Evolutionary conservation across 148 eudicot genomes (phyloP).

Genomic region (Persicaria tinctoria): DNA sequence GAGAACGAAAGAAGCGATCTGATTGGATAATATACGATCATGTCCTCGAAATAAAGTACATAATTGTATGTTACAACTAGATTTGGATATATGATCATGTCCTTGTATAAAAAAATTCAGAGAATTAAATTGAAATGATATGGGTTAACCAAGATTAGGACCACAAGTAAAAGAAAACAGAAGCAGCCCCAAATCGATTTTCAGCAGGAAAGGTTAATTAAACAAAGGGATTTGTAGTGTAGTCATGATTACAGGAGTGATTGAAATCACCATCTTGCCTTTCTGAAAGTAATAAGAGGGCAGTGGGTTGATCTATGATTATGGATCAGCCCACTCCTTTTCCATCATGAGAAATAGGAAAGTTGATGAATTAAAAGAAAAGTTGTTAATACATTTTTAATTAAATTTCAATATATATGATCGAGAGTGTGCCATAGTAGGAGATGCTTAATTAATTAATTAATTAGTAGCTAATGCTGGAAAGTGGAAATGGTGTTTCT

Average conservation of each 20-base stretch:
- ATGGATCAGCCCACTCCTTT: slow-evolving; percentile 5
- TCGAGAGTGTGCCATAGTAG: not conserved
- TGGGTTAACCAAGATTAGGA: not conserved
- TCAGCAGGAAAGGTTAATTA: not conserved
- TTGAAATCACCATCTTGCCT: slow-evolving; percentile 7
- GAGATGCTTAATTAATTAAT: not conserved
- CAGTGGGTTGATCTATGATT: not conserved
- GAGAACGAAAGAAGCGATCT: no score
- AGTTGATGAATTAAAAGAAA: not conserved
- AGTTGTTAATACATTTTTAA: not conserved
- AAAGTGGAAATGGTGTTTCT: not conserved
- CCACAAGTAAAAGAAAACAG: not conserved
- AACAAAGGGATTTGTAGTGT: not conserved
- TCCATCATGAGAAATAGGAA: not conserved
- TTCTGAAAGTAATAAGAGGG: not conserved
- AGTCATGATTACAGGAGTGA: slow-evolving; percentile 5
- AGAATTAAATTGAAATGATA: not conserved
- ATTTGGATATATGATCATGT: no score
- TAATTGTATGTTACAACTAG: no score
- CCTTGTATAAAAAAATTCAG: not conserved
- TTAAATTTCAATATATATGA: not conserved
- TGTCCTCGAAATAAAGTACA: no score
- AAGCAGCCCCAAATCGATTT: not conserved
- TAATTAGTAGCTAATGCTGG: not conserved
- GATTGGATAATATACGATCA: no score